Evolutionary conservation across 2,329 filamentous ascomycete species (phyloP).

Genomic region (Rhynchosporium agropyri): DNA sequence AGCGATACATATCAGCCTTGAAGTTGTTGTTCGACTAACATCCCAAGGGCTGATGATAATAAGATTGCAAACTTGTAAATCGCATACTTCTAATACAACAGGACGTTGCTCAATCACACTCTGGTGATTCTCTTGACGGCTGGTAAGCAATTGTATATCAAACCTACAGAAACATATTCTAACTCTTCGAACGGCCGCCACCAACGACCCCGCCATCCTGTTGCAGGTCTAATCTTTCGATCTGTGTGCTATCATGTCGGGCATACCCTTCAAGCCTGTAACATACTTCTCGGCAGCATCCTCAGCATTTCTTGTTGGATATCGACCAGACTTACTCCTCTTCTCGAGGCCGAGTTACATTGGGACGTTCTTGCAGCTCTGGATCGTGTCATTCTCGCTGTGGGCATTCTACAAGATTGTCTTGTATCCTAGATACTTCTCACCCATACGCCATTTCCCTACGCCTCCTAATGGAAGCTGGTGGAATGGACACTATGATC

Average conservation of each 20-base stretch:
- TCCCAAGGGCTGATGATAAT: background rate
- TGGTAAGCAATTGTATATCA: background rate
- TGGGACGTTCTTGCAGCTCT: constrained; percentile 47
- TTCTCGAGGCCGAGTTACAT: constrained; percentile 41
- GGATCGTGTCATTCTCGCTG: constrained; percentile 43
- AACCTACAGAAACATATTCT: background rate
- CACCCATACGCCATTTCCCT: constrained; percentile 60
- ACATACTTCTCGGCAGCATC: constrained; percentile 31
- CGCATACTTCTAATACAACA: background rate
- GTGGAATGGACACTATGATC: constrained; percentile 49
- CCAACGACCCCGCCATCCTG: constrained; percentile 1
- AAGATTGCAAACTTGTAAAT: constrained; percentile 1
- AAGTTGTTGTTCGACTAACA: background rate
- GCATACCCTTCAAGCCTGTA: constrained; percentile 35
- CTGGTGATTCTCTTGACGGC: constrained; percentile 2
- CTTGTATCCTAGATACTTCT: constrained; percentile 61
- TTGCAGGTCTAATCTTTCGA: background rate
- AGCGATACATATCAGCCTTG: background rate
- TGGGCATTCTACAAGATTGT: constrained; percentile 49
- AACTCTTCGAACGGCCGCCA: background rate
- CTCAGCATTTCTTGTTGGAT: constrained; percentile 33
- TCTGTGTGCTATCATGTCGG: constrained; percentile 25
- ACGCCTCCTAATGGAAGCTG: constrained; percentile 49
- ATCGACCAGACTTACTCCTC: constrained; percentile 34
- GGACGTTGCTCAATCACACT: background rate